Percentiles rank a stretch among this genome's conserved stretches.
These are phyloP conservation scores for Striga hermonthica DNA, from an alignment of 305 asterid genomes.

Conservation along the genomic window DNA sequence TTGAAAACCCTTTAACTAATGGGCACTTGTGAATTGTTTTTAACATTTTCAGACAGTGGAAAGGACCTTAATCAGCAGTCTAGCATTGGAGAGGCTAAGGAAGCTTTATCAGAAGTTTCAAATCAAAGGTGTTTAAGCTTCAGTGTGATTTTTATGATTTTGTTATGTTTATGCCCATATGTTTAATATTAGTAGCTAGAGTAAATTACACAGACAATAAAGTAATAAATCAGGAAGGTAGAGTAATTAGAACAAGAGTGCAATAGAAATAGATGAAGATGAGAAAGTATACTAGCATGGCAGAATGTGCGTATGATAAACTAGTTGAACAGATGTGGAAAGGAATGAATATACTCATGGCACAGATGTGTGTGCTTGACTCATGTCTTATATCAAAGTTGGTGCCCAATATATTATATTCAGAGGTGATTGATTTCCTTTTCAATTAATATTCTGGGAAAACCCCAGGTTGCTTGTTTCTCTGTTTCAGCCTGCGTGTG, in stretches of 20 bases:
- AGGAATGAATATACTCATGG: conserved; percentile 14
- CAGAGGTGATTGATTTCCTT: not conserved
- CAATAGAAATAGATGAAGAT: conserved; percentile 10
- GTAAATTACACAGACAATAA: conserved; percentile 1
- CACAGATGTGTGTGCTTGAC: not conserved
- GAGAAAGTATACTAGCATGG: conserved; percentile 11
- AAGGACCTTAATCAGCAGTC: conserved; percentile 58
- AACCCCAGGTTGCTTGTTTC: not conserved
- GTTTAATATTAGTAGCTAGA: conserved; percentile 13
- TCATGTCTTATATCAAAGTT: not conserved
- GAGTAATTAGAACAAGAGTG: conserved; percentile 5
- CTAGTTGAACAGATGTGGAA: conserved; percentile 8
- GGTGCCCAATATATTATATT: not conserved
- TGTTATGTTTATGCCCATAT: conserved; percentile 19
- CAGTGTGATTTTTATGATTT: conserved; percentile 33
- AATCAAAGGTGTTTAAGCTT: conserved; percentile 58
- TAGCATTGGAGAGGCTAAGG: conserved; percentile 42
- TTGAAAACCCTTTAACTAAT: conserved; percentile 26
- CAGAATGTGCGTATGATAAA: conserved; percentile 11
- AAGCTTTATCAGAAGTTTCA: conserved; percentile 52
- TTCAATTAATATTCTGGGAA: not conserved
- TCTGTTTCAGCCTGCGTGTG: conserved; percentile 4
- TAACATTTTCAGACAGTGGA: conserved; percentile 58
- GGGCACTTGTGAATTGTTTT: conserved; percentile 32
- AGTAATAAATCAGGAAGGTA: conserved; percentile 21